Evolutionary conservation across 1,284 basidiomycete species (phyloP), one percentile per base, ranked within the genome.

Genomic region (Irpex rosettiformis): DNA sequence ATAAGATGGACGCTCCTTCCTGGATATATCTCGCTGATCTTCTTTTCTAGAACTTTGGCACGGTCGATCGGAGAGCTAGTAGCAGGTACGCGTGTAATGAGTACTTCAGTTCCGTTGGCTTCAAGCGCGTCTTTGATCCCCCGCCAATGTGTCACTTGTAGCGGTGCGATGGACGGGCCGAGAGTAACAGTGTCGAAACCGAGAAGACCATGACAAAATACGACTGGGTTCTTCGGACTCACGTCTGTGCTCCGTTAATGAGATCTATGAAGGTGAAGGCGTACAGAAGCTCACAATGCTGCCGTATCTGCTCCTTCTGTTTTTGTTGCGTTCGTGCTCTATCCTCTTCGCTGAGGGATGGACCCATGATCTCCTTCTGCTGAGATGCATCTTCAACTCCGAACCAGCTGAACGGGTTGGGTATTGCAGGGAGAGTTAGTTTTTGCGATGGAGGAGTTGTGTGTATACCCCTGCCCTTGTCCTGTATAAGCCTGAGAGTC

Each of bases 101-200:
- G 81, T 29, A 97, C 92, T 70, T 98, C 90, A n/a, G 84, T 84
- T 16, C 93, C 95, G 67, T 91, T 93, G 25, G 88, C 81, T 68
- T 96, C 88, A 7, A 98, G 80, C 5, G 91, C 93, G 69, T 97
- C 93, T 66, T 89, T 89, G 63, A 98, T 95, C 2, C 96, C 96
- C 40, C 95, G 83, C 96, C 96, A 98, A 71, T 98, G 94, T 3
- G 88, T 82, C 52, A 98, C 92, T 67, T 94, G 86, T 25, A 98
- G 68, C 3, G 91, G 86, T 8, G 90, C 87, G 58, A 94, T 86
- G 16, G 85, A 73, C 1, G 84, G 85, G 7, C 87, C 86, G 48
- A 91, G 83, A 3, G 81, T 87, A 61, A 91, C 83, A 0, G 85
- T 86, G 69, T 94, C 91, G 66, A 94, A 94, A 3, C 94, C 94